These are phyloP conservation scores for Neurospora cerealis DNA, from an alignment of 495 filamentous ascomycete genomes.

Conservation along the genomic window DNA sequence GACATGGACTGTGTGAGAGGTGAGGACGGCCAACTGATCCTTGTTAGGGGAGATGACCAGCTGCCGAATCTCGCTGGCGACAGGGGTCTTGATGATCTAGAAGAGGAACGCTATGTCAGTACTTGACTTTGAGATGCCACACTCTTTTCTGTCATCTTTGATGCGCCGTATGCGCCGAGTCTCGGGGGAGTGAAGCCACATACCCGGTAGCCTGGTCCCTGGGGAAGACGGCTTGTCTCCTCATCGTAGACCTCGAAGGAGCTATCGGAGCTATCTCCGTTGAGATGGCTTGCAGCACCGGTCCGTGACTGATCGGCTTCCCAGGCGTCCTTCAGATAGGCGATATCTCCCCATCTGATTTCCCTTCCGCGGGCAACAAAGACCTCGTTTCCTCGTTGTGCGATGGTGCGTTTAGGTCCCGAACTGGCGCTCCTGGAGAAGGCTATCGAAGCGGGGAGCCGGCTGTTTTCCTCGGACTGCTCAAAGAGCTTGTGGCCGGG, in stretches of 20 bases:
- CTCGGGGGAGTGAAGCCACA: constrained; percentile 9
- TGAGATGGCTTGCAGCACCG: constrained; percentile 10
- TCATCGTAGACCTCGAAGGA: constrained; percentile 24
- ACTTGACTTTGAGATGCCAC: not conserved
- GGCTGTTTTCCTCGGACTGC: constrained; percentile 19
- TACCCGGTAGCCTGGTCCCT: constrained; percentile 37
- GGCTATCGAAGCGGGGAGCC: constrained; percentile 11
- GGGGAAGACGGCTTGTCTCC: constrained; percentile 12
- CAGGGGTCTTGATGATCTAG: constrained; percentile 59
- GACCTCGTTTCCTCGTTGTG: constrained; percentile 64
- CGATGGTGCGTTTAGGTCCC: constrained; percentile 59
- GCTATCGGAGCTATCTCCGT: constrained; percentile 21
- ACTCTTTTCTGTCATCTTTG: not conserved
- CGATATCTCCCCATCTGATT: constrained; percentile 77
- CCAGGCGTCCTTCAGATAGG: constrained; percentile 63
- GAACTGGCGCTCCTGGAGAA: constrained; percentile 30
- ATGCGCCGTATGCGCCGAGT: not conserved
- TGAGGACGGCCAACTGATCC: constrained; percentile 71
- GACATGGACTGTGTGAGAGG: constrained; percentile 75
- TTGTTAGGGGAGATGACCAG: constrained; percentile 71
- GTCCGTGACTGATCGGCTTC: constrained; percentile 24
- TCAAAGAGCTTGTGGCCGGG: constrained; percentile 66
- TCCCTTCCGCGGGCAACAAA: constrained; percentile 78
- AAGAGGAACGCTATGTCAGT: not conserved
- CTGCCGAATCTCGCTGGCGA: constrained; percentile 68